Evolutionary conservation across 345 rosid species (phyloP).

Genomic region (Salix brachista): DNA sequence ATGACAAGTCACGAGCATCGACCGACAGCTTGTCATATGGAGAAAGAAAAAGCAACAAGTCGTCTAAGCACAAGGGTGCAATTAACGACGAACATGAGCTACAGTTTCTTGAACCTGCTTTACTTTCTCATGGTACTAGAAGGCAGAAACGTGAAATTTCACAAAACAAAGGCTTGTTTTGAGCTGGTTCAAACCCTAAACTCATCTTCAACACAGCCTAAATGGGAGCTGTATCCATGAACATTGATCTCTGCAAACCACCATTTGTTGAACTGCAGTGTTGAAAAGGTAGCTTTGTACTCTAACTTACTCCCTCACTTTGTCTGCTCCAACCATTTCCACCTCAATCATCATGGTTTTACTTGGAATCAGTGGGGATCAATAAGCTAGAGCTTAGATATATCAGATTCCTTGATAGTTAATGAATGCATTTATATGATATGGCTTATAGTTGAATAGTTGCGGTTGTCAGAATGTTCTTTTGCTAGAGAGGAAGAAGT

Average conservation of each 20-base stretch:
- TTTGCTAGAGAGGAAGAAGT: background rate
- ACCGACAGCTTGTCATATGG: background rate
- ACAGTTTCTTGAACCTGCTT: background rate
- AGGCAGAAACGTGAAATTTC: background rate
- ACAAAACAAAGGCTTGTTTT: background rate
- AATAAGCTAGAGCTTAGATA: too few species aligned
- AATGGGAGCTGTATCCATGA: background rate
- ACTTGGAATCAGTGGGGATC: too few species aligned
- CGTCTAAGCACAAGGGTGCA: background rate
- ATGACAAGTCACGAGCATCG: background rate
- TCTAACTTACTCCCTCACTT: background rate
- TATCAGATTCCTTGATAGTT: too few species aligned
- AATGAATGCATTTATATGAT: too few species aligned
- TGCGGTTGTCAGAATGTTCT: background rate
- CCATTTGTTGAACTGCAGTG: background rate
- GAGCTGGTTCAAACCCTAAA: background rate
- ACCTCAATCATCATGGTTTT: too few species aligned
- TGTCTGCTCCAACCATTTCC: too few species aligned
- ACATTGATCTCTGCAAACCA: background rate
- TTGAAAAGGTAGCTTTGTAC: background rate
- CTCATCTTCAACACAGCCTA: background rate
- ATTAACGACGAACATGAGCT: background rate
- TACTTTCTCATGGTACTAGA: background rate
- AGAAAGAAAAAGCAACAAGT: background rate
- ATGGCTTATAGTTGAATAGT: background rate